These are phyloP conservation scores for Penicillium expansum DNA, from an alignment of 2,329 filamentous ascomycete species.

Conservation along the genomic window DNA sequence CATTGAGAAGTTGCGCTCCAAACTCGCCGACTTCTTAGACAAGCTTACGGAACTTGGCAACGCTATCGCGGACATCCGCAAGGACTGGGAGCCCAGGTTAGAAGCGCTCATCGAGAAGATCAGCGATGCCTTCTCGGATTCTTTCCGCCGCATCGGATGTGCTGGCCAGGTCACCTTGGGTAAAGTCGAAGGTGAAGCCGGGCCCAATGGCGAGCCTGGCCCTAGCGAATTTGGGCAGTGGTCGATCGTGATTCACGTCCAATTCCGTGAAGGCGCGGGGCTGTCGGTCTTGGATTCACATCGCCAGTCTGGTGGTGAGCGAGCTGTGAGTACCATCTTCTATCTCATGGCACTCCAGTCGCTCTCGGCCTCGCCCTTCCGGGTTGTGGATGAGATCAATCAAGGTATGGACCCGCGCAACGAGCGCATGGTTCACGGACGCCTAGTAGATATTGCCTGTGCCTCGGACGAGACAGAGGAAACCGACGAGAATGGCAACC, in stretches of 20 bases:
- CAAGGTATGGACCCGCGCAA: constrained; percentile 99
- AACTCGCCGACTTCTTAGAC: constrained; percentile 55
- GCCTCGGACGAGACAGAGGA: constrained; percentile 54
- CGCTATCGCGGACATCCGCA: constrained; percentile 65
- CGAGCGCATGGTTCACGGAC: constrained; percentile 95
- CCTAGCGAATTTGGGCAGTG: constrained; percentile 85
- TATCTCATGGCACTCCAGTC: constrained; percentile 97
- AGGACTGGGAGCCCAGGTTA: constrained; percentile 77
- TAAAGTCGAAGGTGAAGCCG: constrained; percentile 57
- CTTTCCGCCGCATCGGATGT: constrained; percentile 91
- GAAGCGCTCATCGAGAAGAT: constrained; percentile 76
- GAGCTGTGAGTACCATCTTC: constrained; percentile 95
- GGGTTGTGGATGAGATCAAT: constrained; percentile 98
- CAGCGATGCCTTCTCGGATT: constrained; percentile 86
- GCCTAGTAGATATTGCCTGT: constrained; percentile 97
- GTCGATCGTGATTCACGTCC: constrained; percentile 91
- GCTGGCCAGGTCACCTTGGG: constrained; percentile 84
- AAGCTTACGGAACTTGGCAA: constrained; percentile 56
- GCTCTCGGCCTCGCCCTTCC: constrained; percentile 90
- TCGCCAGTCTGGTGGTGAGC: constrained; percentile 92
- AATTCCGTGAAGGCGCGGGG: constrained; percentile 82
- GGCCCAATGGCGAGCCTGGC: constrained; percentile 30
- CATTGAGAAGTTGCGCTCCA: constrained; percentile 64
- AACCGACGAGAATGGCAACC: constrained; percentile 36
- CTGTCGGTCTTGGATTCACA: constrained; percentile 85